Base-by-base conservation (phyloP, 2,329 filamentous ascomycete species). In the Ilyonectria robusta region DNA sequence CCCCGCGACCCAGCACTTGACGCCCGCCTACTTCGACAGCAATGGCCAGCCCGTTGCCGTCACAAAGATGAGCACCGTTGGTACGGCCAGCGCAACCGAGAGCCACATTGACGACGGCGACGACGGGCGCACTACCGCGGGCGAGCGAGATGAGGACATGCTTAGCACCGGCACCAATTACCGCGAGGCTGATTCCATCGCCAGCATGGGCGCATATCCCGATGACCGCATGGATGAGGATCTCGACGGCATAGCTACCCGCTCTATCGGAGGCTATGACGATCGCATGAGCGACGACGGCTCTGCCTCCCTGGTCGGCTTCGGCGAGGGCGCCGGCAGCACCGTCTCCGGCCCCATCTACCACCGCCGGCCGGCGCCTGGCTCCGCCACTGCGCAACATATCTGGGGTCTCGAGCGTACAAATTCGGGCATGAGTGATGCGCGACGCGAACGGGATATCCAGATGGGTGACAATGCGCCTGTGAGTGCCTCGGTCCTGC, bases 271-370 rank as follows among this genome's bases (percentile, higher is more conserved):
- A 21, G 86, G 83, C 4, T 88, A 83, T 65, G 87, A 89, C 67
- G 93, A 94, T 71, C 93, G 92, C 66, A 92, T 96, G 87, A 95
- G 93, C 74, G 94, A 97, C 74, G 94, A 97, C 75, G 92, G 91
- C 8, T 91, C 91, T 59, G 93, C 92, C 2, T 95, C 92, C 69
- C 86, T 98, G 6, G 95, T 98, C 10, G 95, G 93, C 0, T 98
- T 98, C 74, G 95, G 95, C 56, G 95, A 98, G 79, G 95, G 95
- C 37, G 95, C 95, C 10, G 93, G 92, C 72, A 94, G 92, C 79
- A 94, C 94, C 6, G 91, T 95, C 64, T 94, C 91, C 66, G 94
- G 94, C 0, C 93, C 93, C 44, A 92, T 93, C 77, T 87, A 93
- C 81, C 84, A 88, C 78, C 82, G 87, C 67, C 78, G 87, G 54